A percentile compares a stretch with the other conserved stretches of the same genome.
Evolutionary conservation across 176 grass and related monocot genomes (phyloP).

Genomic region (Carex parvula): DNA sequence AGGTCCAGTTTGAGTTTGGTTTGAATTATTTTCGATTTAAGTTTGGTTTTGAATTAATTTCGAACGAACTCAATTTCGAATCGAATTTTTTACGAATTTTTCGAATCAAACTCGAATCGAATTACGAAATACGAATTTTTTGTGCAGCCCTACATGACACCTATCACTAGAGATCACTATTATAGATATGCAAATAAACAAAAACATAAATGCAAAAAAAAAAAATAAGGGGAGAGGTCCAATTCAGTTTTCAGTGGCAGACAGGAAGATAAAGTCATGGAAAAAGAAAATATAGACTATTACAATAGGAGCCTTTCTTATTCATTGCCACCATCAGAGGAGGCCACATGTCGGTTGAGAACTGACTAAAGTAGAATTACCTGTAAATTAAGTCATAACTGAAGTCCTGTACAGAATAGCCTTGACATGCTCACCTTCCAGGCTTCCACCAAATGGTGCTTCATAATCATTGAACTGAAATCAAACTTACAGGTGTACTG

Average conservation of each 20-base stretch:
- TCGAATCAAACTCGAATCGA: no score
- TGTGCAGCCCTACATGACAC: no score
- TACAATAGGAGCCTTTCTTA: background rate
- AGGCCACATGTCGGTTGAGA: background rate
- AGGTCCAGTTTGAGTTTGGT: no score
- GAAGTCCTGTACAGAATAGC: background rate
- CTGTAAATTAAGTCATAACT: constrained; percentile 17
- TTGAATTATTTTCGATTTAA: no score
- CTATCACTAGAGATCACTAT: background rate
- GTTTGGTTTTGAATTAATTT: no score
- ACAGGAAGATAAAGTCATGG: constrained; percentile 18
- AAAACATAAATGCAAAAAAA: background rate
- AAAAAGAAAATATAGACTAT: constrained; percentile 25
- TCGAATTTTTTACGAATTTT: no score
- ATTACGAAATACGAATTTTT: no score
- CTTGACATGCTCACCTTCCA: background rate
- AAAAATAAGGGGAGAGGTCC: background rate
- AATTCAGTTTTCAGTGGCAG: constrained; percentile 22
- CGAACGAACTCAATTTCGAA: no score
- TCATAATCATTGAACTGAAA: constrained; percentile 18
- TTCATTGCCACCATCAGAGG: background rate
- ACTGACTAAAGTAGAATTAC: constrained; percentile 9
- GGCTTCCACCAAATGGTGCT: background rate
- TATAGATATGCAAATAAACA: background rate
- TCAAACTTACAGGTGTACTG: background rate